Base-by-base conservation (phyloP, 371 early-diverging fungal species). In the Rhizopus microsporus region DNA sequence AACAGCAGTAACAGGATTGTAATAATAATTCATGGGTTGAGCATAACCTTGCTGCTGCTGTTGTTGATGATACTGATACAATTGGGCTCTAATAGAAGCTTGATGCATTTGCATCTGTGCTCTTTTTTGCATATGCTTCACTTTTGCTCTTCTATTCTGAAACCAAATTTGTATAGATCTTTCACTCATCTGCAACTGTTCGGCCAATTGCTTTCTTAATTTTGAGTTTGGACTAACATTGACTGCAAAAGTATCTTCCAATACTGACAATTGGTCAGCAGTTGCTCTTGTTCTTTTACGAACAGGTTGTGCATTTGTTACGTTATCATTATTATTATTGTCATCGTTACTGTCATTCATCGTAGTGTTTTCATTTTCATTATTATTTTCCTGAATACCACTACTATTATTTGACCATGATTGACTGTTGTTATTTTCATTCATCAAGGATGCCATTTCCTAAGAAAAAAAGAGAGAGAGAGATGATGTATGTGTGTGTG, bases 101-200 rank as follows among this genome's bases (percentile, higher is more conserved):
- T 70, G 67, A 45, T 70, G 71, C 58, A 67, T 67, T 51, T 78
- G 75, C 65, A 75, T 74, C 57, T 83, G 81, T 38, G 83, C 74
- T 37, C 81, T 63, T 60, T 83, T 82, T 60, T 83, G 84, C 62
- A 81, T 82, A 57, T 80, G 88, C 76, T 94, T 96, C 7, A 88
- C 88, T 71, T 95, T 96, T 10, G 96, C 96, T 57, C 99, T 84
- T 69, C 94, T 83, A 82, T 99, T 99, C 74, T 99, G 99, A 81
- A 99, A 99, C 99, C 99, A 99, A 56, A 99, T 95, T 73, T 98
- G 96, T 54, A 99, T 94, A 5, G 94, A 88, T 63, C 94, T 83
- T 51, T 88, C 88, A 40, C 93, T 92, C 96, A 98, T 96, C 51
- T 88, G 82, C 30, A 98, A 83, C 65, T 92, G 86, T 57, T 86